Evolutionary conservation across 352 stramenopile species (phyloP).

Genomic region (Phytophthora pistaciae): DNA sequence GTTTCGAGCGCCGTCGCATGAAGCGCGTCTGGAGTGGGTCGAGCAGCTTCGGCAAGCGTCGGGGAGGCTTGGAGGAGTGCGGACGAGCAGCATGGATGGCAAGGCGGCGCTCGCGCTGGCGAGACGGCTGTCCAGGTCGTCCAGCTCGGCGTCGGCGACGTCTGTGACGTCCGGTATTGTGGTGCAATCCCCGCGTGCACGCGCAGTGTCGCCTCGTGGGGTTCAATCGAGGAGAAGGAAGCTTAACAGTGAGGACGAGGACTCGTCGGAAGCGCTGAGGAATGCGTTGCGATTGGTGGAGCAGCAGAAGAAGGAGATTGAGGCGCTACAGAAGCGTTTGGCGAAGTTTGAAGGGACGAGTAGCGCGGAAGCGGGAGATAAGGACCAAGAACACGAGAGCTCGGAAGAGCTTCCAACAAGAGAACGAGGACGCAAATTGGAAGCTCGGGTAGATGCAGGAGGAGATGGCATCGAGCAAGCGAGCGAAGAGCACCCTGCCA

Average conservation of each 20-base stretch:
- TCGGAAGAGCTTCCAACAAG: not conserved
- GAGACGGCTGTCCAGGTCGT: conserved; percentile 37
- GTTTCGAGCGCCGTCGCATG: conserved; percentile 65
- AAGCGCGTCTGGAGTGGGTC: conserved; percentile 64
- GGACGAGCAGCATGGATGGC: conserved; percentile 38
- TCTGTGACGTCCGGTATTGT: conserved; percentile 28
- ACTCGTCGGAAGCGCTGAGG: conserved; percentile 69
- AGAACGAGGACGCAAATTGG: not conserved
- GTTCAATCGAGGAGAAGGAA: conserved; percentile 26
- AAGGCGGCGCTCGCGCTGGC: conserved; percentile 38
- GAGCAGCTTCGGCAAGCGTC: conserved; percentile 51
- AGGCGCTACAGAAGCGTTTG: conserved; percentile 53
- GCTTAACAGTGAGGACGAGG: conserved; percentile 36
- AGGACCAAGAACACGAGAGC: not conserved
- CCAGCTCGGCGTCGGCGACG: conserved; percentile 32
- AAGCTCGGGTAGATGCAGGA: not conserved
- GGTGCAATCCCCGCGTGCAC: conserved; percentile 27
- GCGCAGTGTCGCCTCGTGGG: conserved; percentile 1
- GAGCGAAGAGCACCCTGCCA: not conserved
- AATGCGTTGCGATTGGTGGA: conserved; percentile 75
- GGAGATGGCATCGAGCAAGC: not conserved
- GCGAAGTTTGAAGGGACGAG: conserved; percentile 14
- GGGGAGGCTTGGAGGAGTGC: not conserved
- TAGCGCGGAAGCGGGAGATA: not conserved
- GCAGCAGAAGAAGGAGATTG: conserved; percentile 80